phyloP scores from a whole-genome alignment of 148 eudicot species.

The Fagopyrum esculentum region DNA sequence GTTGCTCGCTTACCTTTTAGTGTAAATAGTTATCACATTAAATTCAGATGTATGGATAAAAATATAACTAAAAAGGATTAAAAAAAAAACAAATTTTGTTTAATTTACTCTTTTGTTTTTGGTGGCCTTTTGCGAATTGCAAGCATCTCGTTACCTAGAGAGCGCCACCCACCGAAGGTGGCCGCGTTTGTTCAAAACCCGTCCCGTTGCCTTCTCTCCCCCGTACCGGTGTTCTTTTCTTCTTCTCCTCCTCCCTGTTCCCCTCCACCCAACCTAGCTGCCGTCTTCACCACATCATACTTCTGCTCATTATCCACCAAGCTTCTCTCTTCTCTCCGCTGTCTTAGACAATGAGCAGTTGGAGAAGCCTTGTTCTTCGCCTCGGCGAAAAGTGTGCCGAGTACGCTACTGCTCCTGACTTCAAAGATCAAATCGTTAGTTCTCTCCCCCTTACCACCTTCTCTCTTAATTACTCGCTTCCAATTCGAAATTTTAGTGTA shows the following conservation, averaged over 20 bases:
- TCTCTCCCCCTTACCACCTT: not conserved
- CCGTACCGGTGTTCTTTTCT: not conserved
- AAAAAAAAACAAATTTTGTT: too few relatives aligned
- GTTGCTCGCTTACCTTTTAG: too few relatives aligned
- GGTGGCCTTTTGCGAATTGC: too few relatives aligned
- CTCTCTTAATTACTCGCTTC: not conserved
- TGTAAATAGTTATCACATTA: too few relatives aligned
- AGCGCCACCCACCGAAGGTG: not conserved
- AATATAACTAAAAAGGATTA: too few relatives aligned
- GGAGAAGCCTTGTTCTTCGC: constrained; percentile 52
- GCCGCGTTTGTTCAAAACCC: not conserved
- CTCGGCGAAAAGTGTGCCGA: constrained; percentile 68
- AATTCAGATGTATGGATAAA: too few relatives aligned
- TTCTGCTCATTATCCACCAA: not conserved
- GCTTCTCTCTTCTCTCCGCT: not conserved
- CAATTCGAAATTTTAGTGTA: not conserved
- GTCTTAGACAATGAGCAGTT: constrained; percentile 42
- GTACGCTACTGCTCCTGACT: constrained; percentile 43
- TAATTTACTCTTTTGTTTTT: too few relatives aligned
- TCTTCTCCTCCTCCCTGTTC: not conserved
- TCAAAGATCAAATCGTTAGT: constrained; percentile 67
- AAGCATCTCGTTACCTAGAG: too few relatives aligned
- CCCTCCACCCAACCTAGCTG: not conserved
- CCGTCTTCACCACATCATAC: not conserved
- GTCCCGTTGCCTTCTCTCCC: not conserved